Conservation (phyloP, 2,329 filamentous ascomycete species). For the Proliferodiscus dingleyae region DNA sequence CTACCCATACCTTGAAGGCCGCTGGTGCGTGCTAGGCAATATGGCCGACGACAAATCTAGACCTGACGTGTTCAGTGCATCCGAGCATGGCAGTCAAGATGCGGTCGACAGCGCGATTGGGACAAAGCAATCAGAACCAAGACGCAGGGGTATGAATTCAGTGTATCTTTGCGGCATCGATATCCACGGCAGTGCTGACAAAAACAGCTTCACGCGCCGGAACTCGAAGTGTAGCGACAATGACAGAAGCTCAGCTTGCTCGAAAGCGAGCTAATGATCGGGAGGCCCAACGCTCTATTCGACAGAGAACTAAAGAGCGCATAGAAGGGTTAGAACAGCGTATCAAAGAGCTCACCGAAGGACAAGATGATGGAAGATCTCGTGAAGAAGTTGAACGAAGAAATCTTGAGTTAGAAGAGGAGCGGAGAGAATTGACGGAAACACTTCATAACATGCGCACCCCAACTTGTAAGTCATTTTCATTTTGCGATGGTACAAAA, state of each 20-base stretch:
- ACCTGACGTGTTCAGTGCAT: slow-evolving; percentile 5
- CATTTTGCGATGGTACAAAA: slow-evolving; percentile 1
- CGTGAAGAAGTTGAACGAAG: slow-evolving; percentile 47
- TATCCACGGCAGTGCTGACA: slow-evolving; percentile 11
- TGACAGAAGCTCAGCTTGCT: slow-evolving; percentile 81
- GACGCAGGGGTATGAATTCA: slow-evolving; percentile 24
- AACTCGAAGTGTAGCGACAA: slow-evolving; percentile 75
- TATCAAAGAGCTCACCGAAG: slow-evolving; percentile 63
- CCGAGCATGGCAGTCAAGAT: slow-evolving; percentile 6
- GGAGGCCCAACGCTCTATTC: slow-evolving; percentile 82
- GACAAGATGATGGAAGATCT: slow-evolving; percentile 44
- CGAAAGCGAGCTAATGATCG: slow-evolving; percentile 89
- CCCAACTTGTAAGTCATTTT: slow-evolving; percentile 2
- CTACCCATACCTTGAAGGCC: background rate
- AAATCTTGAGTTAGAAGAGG: slow-evolving; percentile 50
- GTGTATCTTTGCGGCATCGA: background rate
- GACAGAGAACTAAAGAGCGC: slow-evolving; percentile 78
- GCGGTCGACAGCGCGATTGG: slow-evolving; percentile 1
- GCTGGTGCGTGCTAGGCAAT: too few species aligned
- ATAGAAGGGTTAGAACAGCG: slow-evolving; percentile 74
- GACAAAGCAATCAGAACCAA: slow-evolving; percentile 16
- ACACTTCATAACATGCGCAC: slow-evolving; percentile 2
- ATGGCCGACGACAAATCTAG: slow-evolving; percentile 10
- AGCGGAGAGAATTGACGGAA: slow-evolving; percentile 35
- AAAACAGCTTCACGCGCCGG: slow-evolving; percentile 36